A percentile compares a stretch with the other conserved stretches of the same genome.
Evolutionary conservation across 768 basidiomycete genomes (phyloP).

Genomic region (Lactarius sanguifluus): DNA sequence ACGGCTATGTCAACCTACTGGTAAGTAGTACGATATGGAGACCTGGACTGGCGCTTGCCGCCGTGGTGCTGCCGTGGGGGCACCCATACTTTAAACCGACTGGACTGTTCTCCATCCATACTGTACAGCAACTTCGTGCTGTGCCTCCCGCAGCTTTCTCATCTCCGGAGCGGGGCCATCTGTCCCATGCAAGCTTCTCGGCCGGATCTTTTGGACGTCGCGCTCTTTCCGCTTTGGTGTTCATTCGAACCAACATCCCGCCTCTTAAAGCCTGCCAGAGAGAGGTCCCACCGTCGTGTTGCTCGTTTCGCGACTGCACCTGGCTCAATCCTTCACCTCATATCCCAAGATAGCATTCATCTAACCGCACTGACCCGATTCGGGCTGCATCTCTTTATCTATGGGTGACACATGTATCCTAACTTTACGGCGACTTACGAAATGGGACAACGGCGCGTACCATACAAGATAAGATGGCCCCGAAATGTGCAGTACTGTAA

Average conservation of each 20-base stretch:
- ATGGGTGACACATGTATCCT: background rate
- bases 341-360: background rate
- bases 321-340: background rate
- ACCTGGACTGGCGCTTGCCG: background rate
- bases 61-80: background rate
- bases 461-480: background rate
- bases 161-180: no score
- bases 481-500: background rate
- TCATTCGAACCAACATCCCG: background rate
- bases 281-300: background rate
- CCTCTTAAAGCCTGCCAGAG: background rate
- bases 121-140: no score
- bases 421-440: background rate
- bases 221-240: background rate
- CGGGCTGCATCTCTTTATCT: background rate
- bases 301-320: background rate
- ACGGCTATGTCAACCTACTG: background rate
- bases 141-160: no score
- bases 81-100: no score
- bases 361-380: background rate
- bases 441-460: background rate
- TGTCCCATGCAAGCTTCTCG: background rate
- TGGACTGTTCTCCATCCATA: no score
- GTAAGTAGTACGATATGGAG: background rate
- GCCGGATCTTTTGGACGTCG: background rate